phyloP scores from a whole-genome alignment of 345 rosid genomes.

The Aegle marmelos region DNA sequence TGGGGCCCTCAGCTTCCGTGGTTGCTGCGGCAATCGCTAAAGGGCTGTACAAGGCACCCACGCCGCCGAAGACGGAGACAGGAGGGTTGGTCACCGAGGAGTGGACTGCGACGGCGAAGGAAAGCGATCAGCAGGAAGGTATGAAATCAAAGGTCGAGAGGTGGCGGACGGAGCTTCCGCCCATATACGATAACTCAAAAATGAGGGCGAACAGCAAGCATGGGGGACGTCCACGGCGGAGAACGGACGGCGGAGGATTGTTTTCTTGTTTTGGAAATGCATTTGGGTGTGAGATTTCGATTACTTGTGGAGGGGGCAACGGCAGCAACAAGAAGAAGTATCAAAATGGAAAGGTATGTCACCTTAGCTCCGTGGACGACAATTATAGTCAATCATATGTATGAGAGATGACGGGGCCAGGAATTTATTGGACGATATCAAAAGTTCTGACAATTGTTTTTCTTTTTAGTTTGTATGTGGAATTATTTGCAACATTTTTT shows the following conservation, averaged over 20 bases:
- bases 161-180: conserved; percentile 63
- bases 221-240: conserved; percentile 8
- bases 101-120: conserved; percentile 43
- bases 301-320: conserved; percentile 67
- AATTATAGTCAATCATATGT: conserved; percentile 21
- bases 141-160: conserved; percentile 59
- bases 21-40: conserved; percentile 95
- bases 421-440: background rate
- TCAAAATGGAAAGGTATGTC: conserved; percentile 32
- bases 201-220: conserved; percentile 18
- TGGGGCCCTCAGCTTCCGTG: conserved; percentile 93
- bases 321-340: conserved; percentile 33
- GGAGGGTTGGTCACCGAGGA: conserved; percentile 50
- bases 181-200: conserved; percentile 22
- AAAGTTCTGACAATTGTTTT: no score
- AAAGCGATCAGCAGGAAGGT: conserved; percentile 32
- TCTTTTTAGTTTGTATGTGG: background rate
- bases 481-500: background rate
- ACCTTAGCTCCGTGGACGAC: conserved; percentile 50
- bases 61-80: conserved; percentile 18
- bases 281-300: conserved; percentile 76
- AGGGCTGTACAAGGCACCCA: conserved; percentile 59
- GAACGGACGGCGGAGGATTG: conserved; percentile 33
- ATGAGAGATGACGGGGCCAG: background rate
- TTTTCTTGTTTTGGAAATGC: conserved; percentile 84